Base-by-base conservation (phyloP, 768 basidiomycete genomes). In the Suillus cothurnatus region DNA sequence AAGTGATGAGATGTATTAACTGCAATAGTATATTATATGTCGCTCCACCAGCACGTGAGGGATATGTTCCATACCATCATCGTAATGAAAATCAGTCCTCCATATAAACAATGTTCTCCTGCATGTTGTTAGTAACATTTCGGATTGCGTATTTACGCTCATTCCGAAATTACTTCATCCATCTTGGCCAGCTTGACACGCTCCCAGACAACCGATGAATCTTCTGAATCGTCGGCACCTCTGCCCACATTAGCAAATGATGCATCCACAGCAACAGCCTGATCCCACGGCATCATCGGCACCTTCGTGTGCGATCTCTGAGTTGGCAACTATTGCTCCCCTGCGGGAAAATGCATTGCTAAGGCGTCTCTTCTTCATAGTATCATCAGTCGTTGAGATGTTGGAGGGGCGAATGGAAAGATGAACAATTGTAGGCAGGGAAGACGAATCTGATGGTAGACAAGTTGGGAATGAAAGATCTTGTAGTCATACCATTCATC, bases 341-440 rank as follows among this genome's bases (percentile, higher is more conserved):
- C 75, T 70, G 36, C 78, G 69, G 9, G 72, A 43, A n/a, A 76
- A 67, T 12, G 73, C 73, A 17, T 71, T 64, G 36, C 70, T 72
- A 62, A 78, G 67, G 21, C 75, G 68, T 61, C 79, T 81, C 73
- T 87, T 88, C 76, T 91, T 86, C 45, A 82, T 72, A 4, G 80
- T 73, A 17, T 82, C 82, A 47, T 81, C 84, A 31, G 88, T 84
- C 17, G 80, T 74, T 2, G 84, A 78, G 4, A 82, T 82, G 2
- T 82, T 82, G 63, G 81, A 83, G 0, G 89, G 84, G 15, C 92
- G 83, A 61, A 93, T 84, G 36, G 90, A 90, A 43, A 93, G 81
- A 71, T 93, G 91, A 38, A 93, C 87, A 43, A 93, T 91, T 0
- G 90, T 92, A 1, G 87, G 81, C 2, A 73, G 56, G 0, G 68